phyloP scores from a whole-genome alignment of 352 stramenopile genomes.

The Aphanomyces stellatus region DNA sequence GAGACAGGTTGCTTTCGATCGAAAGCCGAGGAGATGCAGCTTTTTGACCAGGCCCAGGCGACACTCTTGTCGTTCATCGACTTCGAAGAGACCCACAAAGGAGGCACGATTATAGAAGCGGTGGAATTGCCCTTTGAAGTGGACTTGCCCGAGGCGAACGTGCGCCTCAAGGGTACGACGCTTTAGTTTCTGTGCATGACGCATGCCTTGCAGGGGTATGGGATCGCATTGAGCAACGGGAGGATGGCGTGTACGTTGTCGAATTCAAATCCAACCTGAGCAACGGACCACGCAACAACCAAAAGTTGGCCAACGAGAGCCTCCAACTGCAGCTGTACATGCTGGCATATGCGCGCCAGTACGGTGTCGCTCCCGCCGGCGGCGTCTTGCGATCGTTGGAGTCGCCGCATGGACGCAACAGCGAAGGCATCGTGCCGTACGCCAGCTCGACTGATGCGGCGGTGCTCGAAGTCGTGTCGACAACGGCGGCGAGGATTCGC shows the following conservation, averaged over 20 bases:
- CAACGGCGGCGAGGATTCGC: constrained; percentile 33
- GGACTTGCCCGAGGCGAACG: constrained; percentile 34
- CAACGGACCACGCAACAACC: constrained; percentile 37
- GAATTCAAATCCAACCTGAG: constrained; percentile 82
- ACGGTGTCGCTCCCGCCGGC: constrained; percentile 40
- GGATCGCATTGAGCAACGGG: constrained; percentile 54
- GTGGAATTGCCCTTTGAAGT: constrained; percentile 63
- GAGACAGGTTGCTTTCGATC: constrained; percentile 12
- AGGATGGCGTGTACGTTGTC: constrained; percentile 39
- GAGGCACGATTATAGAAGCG: constrained; percentile 32
- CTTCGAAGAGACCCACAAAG: constrained; percentile 27
- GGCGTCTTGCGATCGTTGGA: constrained; percentile 56
- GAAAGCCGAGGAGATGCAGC: constrained; percentile 26
- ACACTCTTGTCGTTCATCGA: constrained; percentile 40
- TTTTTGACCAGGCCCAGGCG: constrained; percentile 31
- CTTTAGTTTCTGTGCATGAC: not conserved
- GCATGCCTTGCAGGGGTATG: constrained; percentile 36
- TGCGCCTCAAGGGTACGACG: constrained; percentile 32
- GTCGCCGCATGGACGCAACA: not conserved
- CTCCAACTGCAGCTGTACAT: constrained; percentile 79
- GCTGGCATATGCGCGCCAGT: constrained; percentile 56
- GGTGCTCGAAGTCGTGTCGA: constrained; percentile 31
- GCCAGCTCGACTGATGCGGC: constrained; percentile 26
- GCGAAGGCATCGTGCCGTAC: constrained; percentile 37
- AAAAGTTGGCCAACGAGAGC: constrained; percentile 46